These are phyloP conservation scores for Calocera cornea DNA, from an alignment of 768 basidiomycete genomes.

Conservation along the genomic window DNA sequence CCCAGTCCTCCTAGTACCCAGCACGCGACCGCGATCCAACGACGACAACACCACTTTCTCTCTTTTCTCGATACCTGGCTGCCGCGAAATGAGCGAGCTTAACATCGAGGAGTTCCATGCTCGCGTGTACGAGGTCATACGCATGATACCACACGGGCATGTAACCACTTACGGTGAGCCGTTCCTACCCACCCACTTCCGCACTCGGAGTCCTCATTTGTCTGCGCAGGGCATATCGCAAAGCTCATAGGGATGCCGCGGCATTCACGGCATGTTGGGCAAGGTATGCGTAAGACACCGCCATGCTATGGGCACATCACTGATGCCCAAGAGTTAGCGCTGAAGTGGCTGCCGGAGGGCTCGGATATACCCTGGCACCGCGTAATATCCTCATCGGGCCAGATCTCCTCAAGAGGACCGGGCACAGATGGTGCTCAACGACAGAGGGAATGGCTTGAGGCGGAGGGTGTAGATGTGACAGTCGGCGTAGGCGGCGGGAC, in stretches of 20 bases:
- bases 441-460: conserved; percentile 62
- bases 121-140: conserved; percentile 61
- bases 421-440: conserved; percentile 64
- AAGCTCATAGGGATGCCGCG: conserved; percentile 67
- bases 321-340: conserved; percentile 36
- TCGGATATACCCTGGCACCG: conserved; percentile 74
- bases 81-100: conserved; percentile 19
- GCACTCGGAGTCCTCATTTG: neutral
- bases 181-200: neutral
- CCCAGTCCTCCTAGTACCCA: too few species aligned
- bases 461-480: conserved; percentile 71
- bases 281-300: conserved; percentile 35
- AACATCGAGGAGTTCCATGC: conserved; percentile 50
- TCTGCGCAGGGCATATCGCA: conserved; percentile 52
- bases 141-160: conserved; percentile 49
- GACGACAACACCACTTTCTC: too few species aligned
- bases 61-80: too few species aligned
- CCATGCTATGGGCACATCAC: neutral
- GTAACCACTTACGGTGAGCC: conserved; percentile 64
- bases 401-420: conserved; percentile 63
- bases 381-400: conserved; percentile 53
- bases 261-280: conserved; percentile 69
- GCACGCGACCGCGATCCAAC: too few species aligned
- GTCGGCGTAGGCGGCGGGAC: conserved; percentile 37
- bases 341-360: conserved; percentile 55